Evolutionary conservation across 805 yeast species (phyloP), one percentile per base, ranked within the genome.

Genomic region (Pichia insulana): DNA sequence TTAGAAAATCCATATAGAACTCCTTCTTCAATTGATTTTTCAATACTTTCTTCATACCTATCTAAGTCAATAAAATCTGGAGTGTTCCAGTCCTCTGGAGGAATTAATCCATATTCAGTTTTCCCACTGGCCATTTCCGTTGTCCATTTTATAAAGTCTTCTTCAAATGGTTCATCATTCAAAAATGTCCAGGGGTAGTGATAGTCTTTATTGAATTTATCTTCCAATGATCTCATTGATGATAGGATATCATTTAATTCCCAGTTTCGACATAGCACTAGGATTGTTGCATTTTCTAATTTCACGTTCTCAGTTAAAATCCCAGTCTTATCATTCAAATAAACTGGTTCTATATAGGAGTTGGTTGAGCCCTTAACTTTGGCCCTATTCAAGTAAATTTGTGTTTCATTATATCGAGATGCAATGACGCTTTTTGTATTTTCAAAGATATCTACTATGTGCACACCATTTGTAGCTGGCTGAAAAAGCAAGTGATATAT

Each of bases 211-310:
- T 83, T 83, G 63, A 83, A 83, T 43, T 87, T 64, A 58, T 83
- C 90, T 61, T 83, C 90, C 37, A 83, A 60, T 8, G 83, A 76
- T 54, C 95, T 70, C 75, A 88, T 87, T 17, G 95, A 76, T 35
- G 62, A 57, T 36, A 88, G 60, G 0, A 92, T 95, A 1, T 82
- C 88, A 10, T 71, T 68, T 10, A 88, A 61, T 59, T 88, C 97
- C 64, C 73, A 69, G 58, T 88, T 88, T 42, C 97, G 68, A 32
- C 84, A 95, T 22, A 89, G 72, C 95, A 89, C 88, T 42, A 89
- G 71, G 22, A 89, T 59, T 0, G 95, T 82, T 3, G 97, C 97
- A 58, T 87, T 88, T 54, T 85, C 95, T 81, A 34, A 64, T 44
- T 67, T 16, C 47, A 40, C 40, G 65, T 32, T 18, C 7, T n/a